A percentile compares a stretch with the other conserved stretches of the same genome.
phyloP scores from a whole-genome alignment of 2,329 filamentous ascomycete species.

The Sporothrix inflata region DNA sequence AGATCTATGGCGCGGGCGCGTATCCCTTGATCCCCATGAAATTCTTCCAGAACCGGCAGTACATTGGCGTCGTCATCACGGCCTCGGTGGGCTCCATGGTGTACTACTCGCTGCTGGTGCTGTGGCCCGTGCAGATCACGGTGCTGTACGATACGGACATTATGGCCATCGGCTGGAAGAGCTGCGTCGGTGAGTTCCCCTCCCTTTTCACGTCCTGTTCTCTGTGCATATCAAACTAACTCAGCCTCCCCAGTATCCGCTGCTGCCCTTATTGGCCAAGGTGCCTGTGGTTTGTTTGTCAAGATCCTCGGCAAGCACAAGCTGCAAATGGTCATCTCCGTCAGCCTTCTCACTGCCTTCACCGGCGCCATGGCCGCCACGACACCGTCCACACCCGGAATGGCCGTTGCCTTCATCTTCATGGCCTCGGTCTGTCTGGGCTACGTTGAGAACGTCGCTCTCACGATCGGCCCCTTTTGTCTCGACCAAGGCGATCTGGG shows the following conservation, averaged over 20 bases:
- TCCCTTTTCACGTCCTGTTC: no score
- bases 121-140: constrained; percentile 50
- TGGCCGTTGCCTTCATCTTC: constrained; percentile 41
- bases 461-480: constrained; percentile 50
- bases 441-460: constrained; percentile 44
- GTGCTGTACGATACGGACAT: constrained; percentile 46
- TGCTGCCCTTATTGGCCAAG: constrained; percentile 47
- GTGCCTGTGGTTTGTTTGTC: constrained; percentile 43
- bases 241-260: constrained; percentile 35
- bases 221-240: no score
- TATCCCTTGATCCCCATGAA: constrained; percentile 48
- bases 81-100: constrained; percentile 48
- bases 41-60: constrained; percentile 47
- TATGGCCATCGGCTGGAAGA: constrained; percentile 47
- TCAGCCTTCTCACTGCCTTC: constrained; percentile 40
- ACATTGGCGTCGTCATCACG: constrained; percentile 45
- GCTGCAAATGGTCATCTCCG: constrained; percentile 41
- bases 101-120: constrained; percentile 50
- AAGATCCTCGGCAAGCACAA: constrained; percentile 45
- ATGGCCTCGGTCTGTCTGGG: constrained; percentile 42
- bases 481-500: constrained; percentile 53
- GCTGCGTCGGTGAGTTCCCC: constrained; percentile 43
- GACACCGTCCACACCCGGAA: constrained; percentile 38
- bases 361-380: constrained; percentile 41
- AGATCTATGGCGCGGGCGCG: constrained; percentile 42